These are phyloP conservation scores for Pythium dissotocum DNA, from an alignment of 352 stramenopile species.

Conservation along the genomic window DNA sequence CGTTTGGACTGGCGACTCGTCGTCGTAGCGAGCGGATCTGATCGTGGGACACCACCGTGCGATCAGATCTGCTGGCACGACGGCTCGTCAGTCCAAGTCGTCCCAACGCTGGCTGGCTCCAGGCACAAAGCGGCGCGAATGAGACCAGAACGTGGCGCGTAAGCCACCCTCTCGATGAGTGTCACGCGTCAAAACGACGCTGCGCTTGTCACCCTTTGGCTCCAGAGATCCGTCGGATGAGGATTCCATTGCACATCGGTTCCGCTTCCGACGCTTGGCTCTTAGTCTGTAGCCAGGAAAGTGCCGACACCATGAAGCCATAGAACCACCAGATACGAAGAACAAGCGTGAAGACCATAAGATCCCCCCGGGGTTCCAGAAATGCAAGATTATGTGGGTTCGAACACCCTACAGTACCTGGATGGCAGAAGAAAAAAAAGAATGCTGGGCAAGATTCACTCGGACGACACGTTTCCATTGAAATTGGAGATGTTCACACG, in stretches of 20 bases:
- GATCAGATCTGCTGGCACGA: too few relatives aligned
- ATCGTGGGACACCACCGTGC: too few relatives aligned
- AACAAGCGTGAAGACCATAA: not conserved
- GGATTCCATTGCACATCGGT: not conserved
- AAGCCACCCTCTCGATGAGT: not conserved
- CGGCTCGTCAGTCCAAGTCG: not conserved
- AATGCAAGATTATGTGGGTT: not conserved
- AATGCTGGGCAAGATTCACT: not conserved
- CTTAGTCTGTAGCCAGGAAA: not conserved
- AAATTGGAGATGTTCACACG: slow-evolving; percentile 10
- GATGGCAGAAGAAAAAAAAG: not conserved
- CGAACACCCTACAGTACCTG: not conserved
- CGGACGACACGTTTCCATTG: not conserved
- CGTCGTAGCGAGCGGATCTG: not conserved
- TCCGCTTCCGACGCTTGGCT: not conserved
- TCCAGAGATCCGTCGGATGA: not conserved
- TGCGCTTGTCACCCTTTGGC: not conserved
- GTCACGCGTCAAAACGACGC: not conserved
- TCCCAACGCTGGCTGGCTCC: not conserved
- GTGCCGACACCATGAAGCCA: not conserved
- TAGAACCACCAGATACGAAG: not conserved
- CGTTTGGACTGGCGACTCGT: too few relatives aligned
- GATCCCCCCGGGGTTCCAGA: not conserved
- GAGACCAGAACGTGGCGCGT: too few relatives aligned
- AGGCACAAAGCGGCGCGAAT: not conserved